Evolutionary conservation across 2,329 filamentous ascomycete species (phyloP).

Genomic region (Sclerotinia borealis): DNA sequence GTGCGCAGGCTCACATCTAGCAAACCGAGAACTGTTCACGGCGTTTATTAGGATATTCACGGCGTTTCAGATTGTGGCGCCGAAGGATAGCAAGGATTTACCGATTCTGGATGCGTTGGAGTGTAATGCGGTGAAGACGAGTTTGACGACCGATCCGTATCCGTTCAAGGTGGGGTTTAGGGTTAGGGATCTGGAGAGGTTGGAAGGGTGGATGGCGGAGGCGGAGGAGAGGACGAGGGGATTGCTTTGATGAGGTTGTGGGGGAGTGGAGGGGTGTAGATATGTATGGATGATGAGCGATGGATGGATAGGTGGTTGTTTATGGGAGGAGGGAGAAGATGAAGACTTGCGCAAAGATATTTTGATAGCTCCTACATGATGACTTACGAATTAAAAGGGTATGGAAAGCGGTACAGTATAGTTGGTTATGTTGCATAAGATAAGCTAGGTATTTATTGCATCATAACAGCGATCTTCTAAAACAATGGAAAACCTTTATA

Average conservation of each 20-base stretch:
- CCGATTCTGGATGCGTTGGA: conserved; percentile 52
- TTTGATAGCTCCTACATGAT: too few species aligned
- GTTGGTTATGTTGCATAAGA: too few species aligned
- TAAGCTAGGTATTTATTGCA: too few species aligned
- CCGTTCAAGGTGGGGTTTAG: conserved; percentile 54
- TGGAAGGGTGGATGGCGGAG: conserved; percentile 49
- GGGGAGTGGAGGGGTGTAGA: background rate
- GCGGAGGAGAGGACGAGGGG: conserved; percentile 28
- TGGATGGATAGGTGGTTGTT: too few species aligned
- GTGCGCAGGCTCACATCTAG: conserved; percentile 58
- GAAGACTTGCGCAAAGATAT: too few species aligned
- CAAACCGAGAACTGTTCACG: conserved; percentile 57
- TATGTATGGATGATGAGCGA: background rate
- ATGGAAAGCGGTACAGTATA: too few species aligned
- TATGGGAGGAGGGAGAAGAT: too few species aligned
- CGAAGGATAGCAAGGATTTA: conserved; percentile 40
- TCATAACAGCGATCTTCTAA: too few species aligned
- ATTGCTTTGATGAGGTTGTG: conserved; percentile 5
- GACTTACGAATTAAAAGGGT: too few species aligned
- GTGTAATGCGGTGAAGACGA: conserved; percentile 51
- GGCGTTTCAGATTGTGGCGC: conserved; percentile 49
- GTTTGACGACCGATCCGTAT: conserved; percentile 55
- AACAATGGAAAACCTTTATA: too few species aligned
- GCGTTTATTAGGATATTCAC: conserved; percentile 53
- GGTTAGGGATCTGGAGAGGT: conserved; percentile 39